Evolutionary conservation across 257 asterid genomes (phyloP).

Genomic region (Gardenia jasminoides): DNA sequence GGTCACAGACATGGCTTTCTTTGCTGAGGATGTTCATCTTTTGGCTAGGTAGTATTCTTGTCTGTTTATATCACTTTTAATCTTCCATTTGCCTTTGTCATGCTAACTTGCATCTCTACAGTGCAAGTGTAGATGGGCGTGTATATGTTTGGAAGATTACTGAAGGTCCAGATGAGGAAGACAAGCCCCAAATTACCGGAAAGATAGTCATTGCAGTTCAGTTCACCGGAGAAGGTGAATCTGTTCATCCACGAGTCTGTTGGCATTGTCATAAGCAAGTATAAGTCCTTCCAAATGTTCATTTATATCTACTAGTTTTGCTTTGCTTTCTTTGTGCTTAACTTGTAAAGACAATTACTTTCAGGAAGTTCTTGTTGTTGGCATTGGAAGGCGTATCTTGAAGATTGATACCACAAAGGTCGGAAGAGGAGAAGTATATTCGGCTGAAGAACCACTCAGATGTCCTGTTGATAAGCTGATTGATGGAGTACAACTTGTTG

Average conservation of each 20-base stretch:
- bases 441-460: slow-evolving; percentile 85
- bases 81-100: slow-evolving; percentile 11
- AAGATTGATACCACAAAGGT: slow-evolving; percentile 88
- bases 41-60: slow-evolving; percentile 72
- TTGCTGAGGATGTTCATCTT: slow-evolving; percentile 97
- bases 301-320: background rate
- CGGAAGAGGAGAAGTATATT: slow-evolving; percentile 76
- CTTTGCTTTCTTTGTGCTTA: slow-evolving; percentile 6
- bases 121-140: slow-evolving; percentile 97
- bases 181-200: slow-evolving; percentile 86
- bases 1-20: slow-evolving; percentile 99
- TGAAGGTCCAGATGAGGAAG: slow-evolving; percentile 95
- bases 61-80: slow-evolving; percentile 8
- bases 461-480: slow-evolving; percentile 76
- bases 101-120: slow-evolving; percentile 37
- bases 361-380: slow-evolving; percentile 96
- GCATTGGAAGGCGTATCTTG: slow-evolving; percentile 67
- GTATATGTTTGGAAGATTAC: slow-evolving; percentile 91
- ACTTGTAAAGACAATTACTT: slow-evolving; percentile 14
- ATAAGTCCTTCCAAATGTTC: slow-evolving; percentile 16
- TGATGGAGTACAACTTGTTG: slow-evolving; percentile 91
- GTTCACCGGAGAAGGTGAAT: slow-evolving; percentile 75
- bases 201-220: slow-evolving; percentile 74
- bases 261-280: slow-evolving; percentile 99
- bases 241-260: slow-evolving; percentile 94